Base-by-base conservation (phyloP, 768 basidiomycete species). In the Boletus barrowsii region DNA sequence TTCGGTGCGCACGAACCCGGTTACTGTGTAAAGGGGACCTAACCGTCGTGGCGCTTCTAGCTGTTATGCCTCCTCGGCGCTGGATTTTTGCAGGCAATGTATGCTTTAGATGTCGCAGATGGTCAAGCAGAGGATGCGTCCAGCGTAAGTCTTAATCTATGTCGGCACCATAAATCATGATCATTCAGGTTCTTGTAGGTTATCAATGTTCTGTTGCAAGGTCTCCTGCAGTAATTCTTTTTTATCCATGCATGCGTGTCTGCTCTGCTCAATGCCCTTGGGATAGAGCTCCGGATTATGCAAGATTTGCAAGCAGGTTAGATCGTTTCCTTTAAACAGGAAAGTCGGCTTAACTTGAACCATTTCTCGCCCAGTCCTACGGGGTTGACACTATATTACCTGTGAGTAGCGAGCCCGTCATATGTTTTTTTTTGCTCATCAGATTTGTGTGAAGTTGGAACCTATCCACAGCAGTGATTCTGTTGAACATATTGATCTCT, bases 401-500 rank as follows among this genome's bases (percentile, higher is more conserved):
- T 91, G 88, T 91, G 64, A 69, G 85, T 61, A 17, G 15, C 5
- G n/a, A 33, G 26, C 14, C 39, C n/a, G 55, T 32, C 18, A 20
- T 33, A 22, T 22, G 22, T 22, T 22, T 44, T 37, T 22, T 35
- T 42, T n/a, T 18, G 44, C 46, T 54, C 37, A 47, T 35, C 29
- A 47, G 20, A 24, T 33, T 43, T 43, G 32, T 33, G 13, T 46
- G 44, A 43, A 88, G 87, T 42, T 95, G 92, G 93, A 93, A 87
- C 71, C 80, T 91, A 50, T 80, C 85, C 20, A 87, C 90, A 3
- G 88, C 83, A 17, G 80, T 97, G 47, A 82, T 98, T 50, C 78
- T 97, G 47, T 81, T 97, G 68, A 98, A 98, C 67, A 85, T 98
- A 65, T 79, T 98, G 64, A 93, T 98, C 62, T 97, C 94, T n/a